phyloP scores from a whole-genome alignment of 257 asterid species.

The Jasminum sambac region DNA sequence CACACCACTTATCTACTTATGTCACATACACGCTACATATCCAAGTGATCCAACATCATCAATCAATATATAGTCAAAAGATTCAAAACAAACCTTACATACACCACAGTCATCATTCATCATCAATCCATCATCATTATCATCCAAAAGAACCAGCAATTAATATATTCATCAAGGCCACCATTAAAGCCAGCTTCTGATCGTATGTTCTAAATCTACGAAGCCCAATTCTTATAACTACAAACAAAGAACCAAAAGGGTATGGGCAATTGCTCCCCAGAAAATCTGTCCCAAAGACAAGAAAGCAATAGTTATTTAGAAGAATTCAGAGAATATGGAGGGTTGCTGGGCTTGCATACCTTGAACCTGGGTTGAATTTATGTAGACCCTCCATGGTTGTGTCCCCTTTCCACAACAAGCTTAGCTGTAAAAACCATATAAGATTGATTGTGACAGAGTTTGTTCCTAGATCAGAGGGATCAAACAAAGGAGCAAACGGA shows the following conservation, averaged over 20 bases:
- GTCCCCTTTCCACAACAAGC: conserved; percentile 63
- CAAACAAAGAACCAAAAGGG: conserved; percentile 58
- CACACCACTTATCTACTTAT: conserved; percentile 24
- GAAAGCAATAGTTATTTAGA: conserved; percentile 45
- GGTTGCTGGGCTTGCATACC: conserved; percentile 56
- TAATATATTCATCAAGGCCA: conserved; percentile 38
- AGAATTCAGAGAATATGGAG: conserved; percentile 73
- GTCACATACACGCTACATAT: conserved; percentile 32
- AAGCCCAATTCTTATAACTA: conserved; percentile 44
- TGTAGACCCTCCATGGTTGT: conserved; percentile 81
- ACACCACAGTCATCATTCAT: conserved; percentile 4
- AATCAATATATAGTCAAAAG: neutral
- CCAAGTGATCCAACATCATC: conserved; percentile 16
- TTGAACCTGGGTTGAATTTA: conserved; percentile 75
- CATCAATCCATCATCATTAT: conserved; percentile 14
- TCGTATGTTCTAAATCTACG: conserved; percentile 48
- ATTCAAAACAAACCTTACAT: conserved; percentile 10
- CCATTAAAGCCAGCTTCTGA: conserved; percentile 44
- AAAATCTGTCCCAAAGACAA: conserved; percentile 43
- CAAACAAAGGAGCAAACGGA: conserved; percentile 44
- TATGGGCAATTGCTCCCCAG: conserved; percentile 65
- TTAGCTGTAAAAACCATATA: conserved; percentile 83
- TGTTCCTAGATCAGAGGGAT: conserved; percentile 80
- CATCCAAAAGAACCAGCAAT: conserved; percentile 66
- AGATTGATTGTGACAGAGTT: conserved; percentile 90